Conservation (phyloP, 2,329 filamentous ascomycete genomes). For the Pseudofabraea citricarpa region DNA sequence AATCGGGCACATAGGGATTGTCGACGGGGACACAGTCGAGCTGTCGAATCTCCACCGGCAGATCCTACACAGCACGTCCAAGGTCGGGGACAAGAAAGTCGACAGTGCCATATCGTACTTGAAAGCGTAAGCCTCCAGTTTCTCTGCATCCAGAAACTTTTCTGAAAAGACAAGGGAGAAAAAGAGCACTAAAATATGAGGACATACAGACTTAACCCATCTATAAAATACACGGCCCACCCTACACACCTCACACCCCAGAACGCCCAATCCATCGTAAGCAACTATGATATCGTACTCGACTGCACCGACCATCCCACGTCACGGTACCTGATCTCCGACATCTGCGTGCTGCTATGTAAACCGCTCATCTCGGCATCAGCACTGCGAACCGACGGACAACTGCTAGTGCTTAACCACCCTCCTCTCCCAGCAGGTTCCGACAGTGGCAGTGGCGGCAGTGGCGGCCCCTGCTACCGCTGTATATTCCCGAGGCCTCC, state of each 20-base stretch:
- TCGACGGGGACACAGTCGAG: slow-evolving; percentile 87
- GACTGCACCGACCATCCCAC: slow-evolving; percentile 95
- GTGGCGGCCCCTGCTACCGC: slow-evolving; percentile 82
- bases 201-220: slow-evolving; percentile 62
- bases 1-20: slow-evolving; percentile 74
- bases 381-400: slow-evolving; percentile 82
- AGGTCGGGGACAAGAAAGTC: slow-evolving; percentile 74
- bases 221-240: slow-evolving; percentile 60
- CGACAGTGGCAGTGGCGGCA: slow-evolving; percentile 65
- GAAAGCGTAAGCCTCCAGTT: slow-evolving; percentile 37
- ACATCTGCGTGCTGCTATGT: slow-evolving; percentile 73
- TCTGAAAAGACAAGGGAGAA: background rate
- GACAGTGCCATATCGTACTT: slow-evolving; percentile 66
- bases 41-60: slow-evolving; percentile 90
- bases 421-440: slow-evolving; percentile 60
- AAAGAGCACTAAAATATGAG: background rate
- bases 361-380: slow-evolving; percentile 87
- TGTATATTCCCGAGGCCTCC: slow-evolving; percentile 89
- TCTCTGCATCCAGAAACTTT: too few species aligned
- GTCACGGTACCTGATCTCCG: slow-evolving; percentile 87
- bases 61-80: slow-evolving; percentile 69
- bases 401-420: slow-evolving; percentile 83
- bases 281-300: slow-evolving; percentile 74
- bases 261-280: slow-evolving; percentile 63
- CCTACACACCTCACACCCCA: slow-evolving; percentile 60